Conservation (phyloP, 2,329 filamentous ascomycete species). For the Xylaria sp. region DNA sequence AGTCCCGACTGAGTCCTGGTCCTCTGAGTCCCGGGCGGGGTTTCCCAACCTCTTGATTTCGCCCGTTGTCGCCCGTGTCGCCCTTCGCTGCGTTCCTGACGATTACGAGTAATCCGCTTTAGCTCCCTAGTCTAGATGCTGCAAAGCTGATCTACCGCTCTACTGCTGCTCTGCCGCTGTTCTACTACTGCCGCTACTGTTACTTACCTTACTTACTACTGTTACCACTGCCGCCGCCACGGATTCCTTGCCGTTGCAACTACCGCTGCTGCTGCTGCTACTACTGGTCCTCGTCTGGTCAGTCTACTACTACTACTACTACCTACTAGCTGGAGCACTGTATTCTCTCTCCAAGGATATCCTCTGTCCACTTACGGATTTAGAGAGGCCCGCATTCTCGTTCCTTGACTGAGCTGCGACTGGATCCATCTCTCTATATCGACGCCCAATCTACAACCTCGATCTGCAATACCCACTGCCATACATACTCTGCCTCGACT, state of each 20-base stretch:
- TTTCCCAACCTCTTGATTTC: conserved; percentile 32
- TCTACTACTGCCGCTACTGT: neutral
- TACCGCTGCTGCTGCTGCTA: neutral
- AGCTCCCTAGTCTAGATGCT: conserved; percentile 1
- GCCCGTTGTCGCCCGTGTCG: neutral
- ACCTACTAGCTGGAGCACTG: neutral
- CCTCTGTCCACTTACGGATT: neutral
- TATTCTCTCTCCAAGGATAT: neutral
- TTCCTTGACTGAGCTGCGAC: neutral
- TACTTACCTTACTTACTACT: too few species aligned
- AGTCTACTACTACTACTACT: too few species aligned
- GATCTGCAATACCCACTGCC: neutral
- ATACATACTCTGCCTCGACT: conserved; percentile 1
- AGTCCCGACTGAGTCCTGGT: too few species aligned
- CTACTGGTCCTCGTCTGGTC: too few species aligned
- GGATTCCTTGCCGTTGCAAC: too few species aligned
- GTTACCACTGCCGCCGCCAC: too few species aligned
- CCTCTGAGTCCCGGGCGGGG: conserved; percentile 11
- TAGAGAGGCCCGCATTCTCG: neutral
- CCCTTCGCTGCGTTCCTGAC: neutral
- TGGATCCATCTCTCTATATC: conserved; percentile 5
- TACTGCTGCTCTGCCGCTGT: neutral
- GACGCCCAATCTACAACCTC: conserved; percentile 18
- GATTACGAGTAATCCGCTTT: neutral
- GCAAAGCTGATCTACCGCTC: neutral